Evolutionary conservation across 1,284 basidiomycete genomes (phyloP).

Genomic region (Stygiomarasmius scandens): DNA sequence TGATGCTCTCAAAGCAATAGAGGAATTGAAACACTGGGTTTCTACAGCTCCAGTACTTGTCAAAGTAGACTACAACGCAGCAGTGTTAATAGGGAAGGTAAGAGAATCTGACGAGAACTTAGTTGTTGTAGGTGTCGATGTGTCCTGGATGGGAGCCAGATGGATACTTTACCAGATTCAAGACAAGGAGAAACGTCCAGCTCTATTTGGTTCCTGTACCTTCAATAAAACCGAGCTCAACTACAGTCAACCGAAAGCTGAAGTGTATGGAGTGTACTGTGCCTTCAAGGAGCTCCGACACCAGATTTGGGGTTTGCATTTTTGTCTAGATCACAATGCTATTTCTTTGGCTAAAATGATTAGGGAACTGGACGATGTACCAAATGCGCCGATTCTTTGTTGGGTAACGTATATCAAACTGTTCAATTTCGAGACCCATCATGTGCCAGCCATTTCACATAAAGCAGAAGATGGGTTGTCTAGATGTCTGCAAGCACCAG

Average conservation of each 20-base stretch:
- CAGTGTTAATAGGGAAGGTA: slow-evolving; percentile 11
- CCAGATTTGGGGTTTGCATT: slow-evolving; percentile 32
- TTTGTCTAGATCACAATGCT: slow-evolving; percentile 37
- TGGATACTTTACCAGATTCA: slow-evolving; percentile 34
- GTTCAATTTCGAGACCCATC: slow-evolving; percentile 34
- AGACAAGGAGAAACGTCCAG: slow-evolving; percentile 23
- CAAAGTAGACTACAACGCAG: slow-evolving; percentile 30
- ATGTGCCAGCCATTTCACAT: slow-evolving; percentile 31
- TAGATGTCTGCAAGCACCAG: slow-evolving; percentile 12
- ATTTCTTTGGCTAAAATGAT: slow-evolving; percentile 38
- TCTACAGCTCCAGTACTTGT: slow-evolving; percentile 27
- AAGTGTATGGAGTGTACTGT: slow-evolving; percentile 37
- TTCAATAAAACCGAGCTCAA: slow-evolving; percentile 32
- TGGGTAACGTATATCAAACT: slow-evolving; percentile 35
- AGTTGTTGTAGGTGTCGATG: slow-evolving; percentile 36
- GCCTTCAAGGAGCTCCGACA: slow-evolving; percentile 33
- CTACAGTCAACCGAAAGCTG: slow-evolving; percentile 41
- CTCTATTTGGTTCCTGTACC: slow-evolving; percentile 34
- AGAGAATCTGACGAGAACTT: slow-evolving; percentile 25
- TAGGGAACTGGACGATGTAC: slow-evolving; percentile 32
- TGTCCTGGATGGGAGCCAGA: slow-evolving; percentile 31
- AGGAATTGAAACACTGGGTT: slow-evolving; percentile 27
- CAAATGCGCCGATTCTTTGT: slow-evolving; percentile 34
- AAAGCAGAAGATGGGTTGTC: slow-evolving; percentile 34
- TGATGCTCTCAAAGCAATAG: slow-evolving; percentile 24